Base-by-base conservation (phyloP, 306 rosid species). In the Castanopsis chinensis region DNA sequence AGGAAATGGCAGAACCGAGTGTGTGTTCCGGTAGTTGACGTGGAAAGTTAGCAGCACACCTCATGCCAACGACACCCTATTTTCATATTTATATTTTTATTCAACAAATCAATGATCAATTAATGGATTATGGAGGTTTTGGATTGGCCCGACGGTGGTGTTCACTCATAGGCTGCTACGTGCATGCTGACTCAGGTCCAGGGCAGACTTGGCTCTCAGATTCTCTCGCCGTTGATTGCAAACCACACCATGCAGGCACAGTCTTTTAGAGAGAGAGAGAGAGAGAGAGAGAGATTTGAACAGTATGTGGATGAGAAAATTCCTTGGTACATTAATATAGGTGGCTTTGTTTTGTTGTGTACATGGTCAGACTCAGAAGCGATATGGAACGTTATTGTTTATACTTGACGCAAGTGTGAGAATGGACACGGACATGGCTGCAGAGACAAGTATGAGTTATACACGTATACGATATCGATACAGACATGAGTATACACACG, bases 121-220 rank as follows among this genome's bases (percentile, higher is more conserved):
- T 7, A 82, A 81, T 75, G 49, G 17, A 32, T 7, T 81, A 81
- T 75, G 49, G 17, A 32, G 63, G 83, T 45, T 81, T 81, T 75
- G 88, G 89, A 81, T 83, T 15, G 53, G 51, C 10, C 52, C 72
- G 7, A 69, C 33, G 77, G 89, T 85, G 89, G 87, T 51, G 5
- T 0, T 23, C 7, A 14, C 6, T 41, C 13, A 64, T 1, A 6
- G 53, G 61, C 25, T 4, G 45, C 1, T 59, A 27, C 1, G 11
- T 32, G 53, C 13, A 41, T 85, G 87, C 87, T 82, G 89, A 88
- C 71, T 88, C 89, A 79, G 20, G 57, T 32, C 74, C 78, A 81
- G 17, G 28, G 15, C 8, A 57, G 74, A 25, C 63, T 30, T 10
- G 60, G 33, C 18, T 52, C 64, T 52, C 43, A 67, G 68, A 19